A percentile compares a stretch with the other conserved stretches of the same genome.
Evolutionary conservation across 371 early-diverging fungal species (phyloP).

Genomic region (Neoconidiobolus thromboides): DNA sequence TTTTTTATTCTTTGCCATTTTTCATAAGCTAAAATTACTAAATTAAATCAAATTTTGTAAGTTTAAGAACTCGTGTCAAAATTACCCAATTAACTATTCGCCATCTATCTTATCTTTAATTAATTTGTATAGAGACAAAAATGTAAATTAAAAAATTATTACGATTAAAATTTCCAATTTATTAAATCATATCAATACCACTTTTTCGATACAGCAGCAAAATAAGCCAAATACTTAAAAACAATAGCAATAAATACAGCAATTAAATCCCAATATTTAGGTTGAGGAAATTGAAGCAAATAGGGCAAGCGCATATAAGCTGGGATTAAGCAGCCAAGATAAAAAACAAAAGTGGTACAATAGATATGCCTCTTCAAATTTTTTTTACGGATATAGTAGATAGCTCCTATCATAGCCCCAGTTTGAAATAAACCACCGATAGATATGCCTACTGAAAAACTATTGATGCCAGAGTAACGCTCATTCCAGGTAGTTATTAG

Average conservation of each 20-base stretch:
- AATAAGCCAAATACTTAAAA: background rate
- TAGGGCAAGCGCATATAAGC: background rate
- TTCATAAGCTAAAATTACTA: too few species aligned
- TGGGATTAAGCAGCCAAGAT: background rate
- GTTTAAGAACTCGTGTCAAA: too few species aligned
- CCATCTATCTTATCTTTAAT: too few species aligned
- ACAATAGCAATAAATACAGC: background rate
- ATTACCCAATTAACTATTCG: too few species aligned
- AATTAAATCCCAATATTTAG: background rate
- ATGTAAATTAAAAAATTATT: too few species aligned
- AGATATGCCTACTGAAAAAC: background rate
- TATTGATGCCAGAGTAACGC: background rate
- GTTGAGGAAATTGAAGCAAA: background rate
- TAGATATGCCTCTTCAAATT: background rate
- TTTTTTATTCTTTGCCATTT: too few species aligned
- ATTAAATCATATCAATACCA: background rate
- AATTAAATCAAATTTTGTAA: too few species aligned
- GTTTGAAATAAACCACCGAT: background rate
- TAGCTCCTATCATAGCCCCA: background rate
- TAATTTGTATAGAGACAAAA: too few species aligned
- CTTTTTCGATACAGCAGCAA: background rate
- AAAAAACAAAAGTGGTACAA: background rate
- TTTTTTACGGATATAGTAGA: background rate
- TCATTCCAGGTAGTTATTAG: background rate
- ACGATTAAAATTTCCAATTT: too few species aligned